Conservation (phyloP, 208 protist species). For the Crithidia fasciculata region DNA sequence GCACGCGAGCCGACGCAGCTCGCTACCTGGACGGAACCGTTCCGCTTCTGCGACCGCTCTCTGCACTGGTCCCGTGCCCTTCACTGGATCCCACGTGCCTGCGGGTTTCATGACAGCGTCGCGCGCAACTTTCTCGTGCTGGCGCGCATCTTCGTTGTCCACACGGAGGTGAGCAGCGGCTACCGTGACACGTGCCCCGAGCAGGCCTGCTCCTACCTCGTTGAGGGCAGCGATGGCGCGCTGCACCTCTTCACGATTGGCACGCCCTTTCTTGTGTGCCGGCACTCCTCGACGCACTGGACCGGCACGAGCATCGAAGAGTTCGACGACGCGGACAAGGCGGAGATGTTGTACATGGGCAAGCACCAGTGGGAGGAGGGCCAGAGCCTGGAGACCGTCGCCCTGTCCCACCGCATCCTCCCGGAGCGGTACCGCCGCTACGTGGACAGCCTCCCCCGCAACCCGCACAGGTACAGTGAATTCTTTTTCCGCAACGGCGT, state of each 20-base stretch:
- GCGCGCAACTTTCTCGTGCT: slow-evolving; percentile 63
- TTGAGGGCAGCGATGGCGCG: slow-evolving; percentile 48
- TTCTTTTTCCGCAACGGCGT: slow-evolving; percentile 84
- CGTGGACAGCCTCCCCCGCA: slow-evolving; percentile 43
- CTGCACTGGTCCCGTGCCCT: slow-evolving; percentile 66
- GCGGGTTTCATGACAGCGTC: slow-evolving; percentile 66
- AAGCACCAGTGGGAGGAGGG: slow-evolving; percentile 87
- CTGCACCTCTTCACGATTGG: slow-evolving; percentile 90
- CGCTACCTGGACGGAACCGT: slow-evolving; percentile 86
- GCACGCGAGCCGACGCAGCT: slow-evolving; percentile 57
- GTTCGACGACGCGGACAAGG: slow-evolving; percentile 65
- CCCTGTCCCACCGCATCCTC: slow-evolving; percentile 75
- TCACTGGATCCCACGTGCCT: slow-evolving; percentile 85
- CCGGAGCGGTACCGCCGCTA: slow-evolving; percentile 73
- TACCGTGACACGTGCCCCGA: slow-evolving; percentile 73
- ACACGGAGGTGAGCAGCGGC: slow-evolving; percentile 50
- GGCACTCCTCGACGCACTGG: slow-evolving; percentile 77
- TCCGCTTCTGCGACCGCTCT: slow-evolving; percentile 84
- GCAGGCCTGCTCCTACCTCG: slow-evolving; percentile 80
- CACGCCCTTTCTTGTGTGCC: slow-evolving; percentile 71
- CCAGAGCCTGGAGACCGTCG: slow-evolving; percentile 77
- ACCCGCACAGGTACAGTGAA: slow-evolving; percentile 53
- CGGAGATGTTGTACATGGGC: slow-evolving; percentile 74
- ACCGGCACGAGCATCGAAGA: slow-evolving; percentile 67
- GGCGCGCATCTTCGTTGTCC: slow-evolving; percentile 83